Base-by-base conservation (phyloP, 1,284 basidiomycete species). In the Kwoniella shivajii region DNA sequence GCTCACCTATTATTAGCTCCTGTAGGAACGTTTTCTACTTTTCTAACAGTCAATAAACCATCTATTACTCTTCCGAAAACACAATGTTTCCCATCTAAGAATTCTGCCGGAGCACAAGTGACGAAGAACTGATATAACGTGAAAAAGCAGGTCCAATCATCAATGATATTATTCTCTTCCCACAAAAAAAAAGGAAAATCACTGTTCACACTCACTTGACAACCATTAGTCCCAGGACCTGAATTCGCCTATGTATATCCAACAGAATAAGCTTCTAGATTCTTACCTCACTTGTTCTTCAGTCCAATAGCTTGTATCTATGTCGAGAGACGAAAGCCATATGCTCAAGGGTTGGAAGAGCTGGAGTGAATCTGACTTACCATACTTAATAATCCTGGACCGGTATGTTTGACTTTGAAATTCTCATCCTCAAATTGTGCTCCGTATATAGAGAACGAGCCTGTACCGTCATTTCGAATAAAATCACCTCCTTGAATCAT, bases 401-500 rank as follows among this genome's bases (percentile, higher is more conserved):
- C 87, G 0, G 84, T 86, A 73, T 99, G 95, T 75, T 94, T 94
- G 68, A 93, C 84, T 48, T 83, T 82, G 71, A 99, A 99, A 76
- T 93, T 97, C 80, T 99, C 95, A 70, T 98, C 95, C 84, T 88
- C 88, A 67, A 94, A 94, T 66, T 92, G 89, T 71, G 90, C 87
- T 29, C 95, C 95, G 71, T 97, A 98, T 71, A 99, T 94, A 26
- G 89, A 93, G 74, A 92, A 92, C 0, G 88, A 86, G 1, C 95
- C 96, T 0, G 94, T 97, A 20, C 95, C 95, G 68, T 99, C 94
- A 1, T 93, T 70, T 90, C 93, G 18, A 56, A 92, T 68, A 66
- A 94, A 94, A 73, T 95, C 92, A 1, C 92, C 73, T 22, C 73
- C 75, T 64, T 77, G 75, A 20, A 71, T 56, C 75, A 77, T 77